Base-by-base conservation (phyloP, 257 asterid genomes). In the Petunia axillaris region DNA sequence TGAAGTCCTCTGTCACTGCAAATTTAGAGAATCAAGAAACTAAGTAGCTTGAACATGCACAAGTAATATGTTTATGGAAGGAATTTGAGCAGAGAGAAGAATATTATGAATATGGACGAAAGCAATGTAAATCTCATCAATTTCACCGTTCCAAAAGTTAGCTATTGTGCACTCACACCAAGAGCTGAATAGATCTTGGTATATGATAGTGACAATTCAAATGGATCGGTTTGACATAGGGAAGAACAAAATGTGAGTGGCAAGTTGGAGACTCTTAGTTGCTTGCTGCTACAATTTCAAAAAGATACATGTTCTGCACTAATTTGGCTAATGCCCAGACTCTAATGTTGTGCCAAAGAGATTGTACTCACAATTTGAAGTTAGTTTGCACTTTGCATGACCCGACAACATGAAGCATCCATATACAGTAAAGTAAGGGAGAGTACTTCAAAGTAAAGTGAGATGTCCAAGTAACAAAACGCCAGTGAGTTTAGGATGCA, bases 1-100 rank as follows among this genome's bases (percentile, higher is more conserved):
- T 67, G 83, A 96, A 96, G 88, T 96, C 98, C 86, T 96, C 99
- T 13, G 98, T 96, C 85, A 96, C 99, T 96, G 98, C 86, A 84
- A 81, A 80, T 48, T 60, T 75, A 82, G 86, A 70, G 15, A 52
- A 82, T 5, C 3, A 0, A 6, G 73, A 25, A 73, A 50, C 86
- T 85, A 66, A 82, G 84, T 71, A 74, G 75, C 79, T 76, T 71
- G 68, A 64, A 81, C 73, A 25, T 38, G 73, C 75, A 78, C 35
- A 78, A 44, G 41, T 14, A 66, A 66, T 46, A 70, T 46, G 9
- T 46, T 3, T 3, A 35, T 11, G 35, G 60, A 71, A 71, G 77
- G 43, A 71, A 73, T 50, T 50, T 73, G 43, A 73, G 11, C 62
- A 73, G 3, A 52, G 25, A 35, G 25, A 71, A 35, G 62, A 50